Evolutionary conservation across 2,329 filamentous ascomycete genomes (phyloP), one percentile per base, ranked within the genome.

Genomic region (Stachybotrys chartarum): DNA sequence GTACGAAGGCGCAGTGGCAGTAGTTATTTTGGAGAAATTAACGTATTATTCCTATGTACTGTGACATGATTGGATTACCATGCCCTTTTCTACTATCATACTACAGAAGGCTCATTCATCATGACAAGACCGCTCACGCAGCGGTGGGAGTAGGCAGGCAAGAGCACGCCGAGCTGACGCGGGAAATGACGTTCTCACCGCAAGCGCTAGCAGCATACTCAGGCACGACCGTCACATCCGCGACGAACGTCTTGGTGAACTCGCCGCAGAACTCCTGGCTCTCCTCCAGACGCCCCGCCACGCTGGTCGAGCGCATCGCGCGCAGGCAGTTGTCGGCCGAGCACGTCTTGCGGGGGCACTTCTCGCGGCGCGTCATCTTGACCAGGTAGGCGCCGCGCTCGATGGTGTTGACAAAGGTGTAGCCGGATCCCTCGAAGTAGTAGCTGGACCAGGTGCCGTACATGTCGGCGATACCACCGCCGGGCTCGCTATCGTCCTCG

Each of bases 401-500:
- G 17, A 52, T 52, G n/a, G 50, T 52, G 50, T 52, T 52, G 50
- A 52, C 44, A 32, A 52, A 52, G 50, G 35, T 35, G 50, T 52
- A 52, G 35, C 50, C 49, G 17, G 49, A 51, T 10, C 35, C 35
- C 35, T 42, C 31, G 17, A 32, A 32, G 18, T 18, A 16, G 50
- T 52, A 52, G 30, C 30, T 39, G 50, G 32, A 35, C 50, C 50
- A 52, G 30, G 50, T 39, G 50, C 50, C 50, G 50, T 32, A 52
- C 30, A 52, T 39, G 4, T 52, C 30, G 50, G 35, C 32, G 50
- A 42, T 24, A 44, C 50, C 50, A 32, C 35, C 35, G 18, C 50
- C 50, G 14, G 32, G 30, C 30, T 39, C 11, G 14, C 54, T 55
- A 58, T 79, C 75, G 61, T 79, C 75, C 58, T 76, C 74, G 11